Base-by-base conservation (phyloP, 2,329 filamentous ascomycete genomes). In the Passalora sequoiae region DNA sequence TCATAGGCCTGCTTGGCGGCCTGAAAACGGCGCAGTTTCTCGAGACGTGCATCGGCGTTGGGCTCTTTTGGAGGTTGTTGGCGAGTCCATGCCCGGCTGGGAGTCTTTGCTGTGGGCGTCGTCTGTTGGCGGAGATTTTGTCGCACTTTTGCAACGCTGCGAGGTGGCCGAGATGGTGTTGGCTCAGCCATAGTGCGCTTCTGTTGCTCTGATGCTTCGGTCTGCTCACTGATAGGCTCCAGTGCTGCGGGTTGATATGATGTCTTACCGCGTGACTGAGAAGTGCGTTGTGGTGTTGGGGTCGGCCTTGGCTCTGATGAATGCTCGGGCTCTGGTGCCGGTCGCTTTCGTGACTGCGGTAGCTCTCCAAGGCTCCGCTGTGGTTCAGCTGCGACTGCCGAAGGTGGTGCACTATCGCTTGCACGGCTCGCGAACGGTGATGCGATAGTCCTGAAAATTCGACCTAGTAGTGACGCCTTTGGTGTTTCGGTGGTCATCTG, bases 31-130 rank as follows among this genome's bases (percentile, higher is more conserved):
- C 52, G 43, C 19, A 60, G 24, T 36, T 60, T 60, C 32, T 48
- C 51, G n/a, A 54, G 40, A 21, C 60, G 55, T 19, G 37, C 43
- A 40, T 62, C 57, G 38, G 58, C 58, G 38, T 59, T 61, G 8
- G 47, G 46, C 25, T 58, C 51, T 25, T 36, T 47, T 27, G 57
- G 57, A 12, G 42, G 33, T 13, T 48, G 48, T 31, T 32, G 43
- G 33, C 28, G 41, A 32, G 30, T 39, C 49, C 48, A 53, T 16
- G 38, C 29, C 12, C 40, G 44, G 16, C 13, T 16, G 13, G 50
- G 38, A 10, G 46, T 49, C 17, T 29, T 31, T 8, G 38, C 25
- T 27, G 27, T 21, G 24, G 40, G 37, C 10, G 20, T 36, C 20
- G 20, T 39, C 43, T 47, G 38, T 35, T 43, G 44, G 21, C 30